Percentiles rank a stretch among this genome's conserved stretches.
Conservation (phyloP, 495 filamentous ascomycete genomes). For the Tuber microsphaerosporum region DNA sequence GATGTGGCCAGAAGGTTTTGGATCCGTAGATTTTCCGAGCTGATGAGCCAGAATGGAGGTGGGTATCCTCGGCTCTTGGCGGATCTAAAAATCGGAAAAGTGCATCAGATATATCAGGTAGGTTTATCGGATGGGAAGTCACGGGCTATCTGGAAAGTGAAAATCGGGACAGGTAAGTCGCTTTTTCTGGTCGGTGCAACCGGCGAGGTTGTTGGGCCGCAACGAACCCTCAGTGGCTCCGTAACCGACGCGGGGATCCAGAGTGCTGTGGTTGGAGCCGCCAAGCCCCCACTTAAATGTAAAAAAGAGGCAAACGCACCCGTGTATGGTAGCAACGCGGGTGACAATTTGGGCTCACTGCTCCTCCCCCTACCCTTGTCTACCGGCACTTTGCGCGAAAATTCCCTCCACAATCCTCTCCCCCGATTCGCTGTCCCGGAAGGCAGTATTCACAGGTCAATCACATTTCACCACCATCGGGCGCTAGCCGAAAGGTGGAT, state of each 20-base stretch:
- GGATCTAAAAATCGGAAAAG: constrained; percentile 17
- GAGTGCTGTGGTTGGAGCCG: too few species aligned
- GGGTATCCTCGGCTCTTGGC: constrained; percentile 17
- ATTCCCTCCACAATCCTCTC: constrained; percentile 4
- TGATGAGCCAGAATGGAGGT: constrained; percentile 17
- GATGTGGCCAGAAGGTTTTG: constrained; percentile 31
- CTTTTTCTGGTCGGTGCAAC: constrained; percentile 30
- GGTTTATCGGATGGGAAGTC: constrained; percentile 13
- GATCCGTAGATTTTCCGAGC: constrained; percentile 28
- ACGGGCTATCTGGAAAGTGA: constrained; percentile 24
- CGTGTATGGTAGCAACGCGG: neutral
- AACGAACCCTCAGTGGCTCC: too few species aligned
- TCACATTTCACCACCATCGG: constrained; percentile 28
- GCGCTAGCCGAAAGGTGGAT: constrained; percentile 35
- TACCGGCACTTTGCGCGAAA: constrained; percentile 17
- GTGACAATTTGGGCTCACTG: neutral
- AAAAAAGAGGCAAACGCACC: constrained; percentile 16
- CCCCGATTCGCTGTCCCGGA: constrained; percentile 9
- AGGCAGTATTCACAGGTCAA: constrained; percentile 25
- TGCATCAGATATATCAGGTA: constrained; percentile 5
- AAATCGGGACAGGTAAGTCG: constrained; percentile 20
- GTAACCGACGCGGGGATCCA: neutral
- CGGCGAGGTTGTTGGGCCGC: constrained; percentile 26
- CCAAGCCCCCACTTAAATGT: neutral
- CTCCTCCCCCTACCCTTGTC: constrained; percentile 2